Evolutionary conservation across 116 monocot species (phyloP), one percentile per base, ranked within the genome.

Genomic region (Papilionanthe hybrid): DNA sequence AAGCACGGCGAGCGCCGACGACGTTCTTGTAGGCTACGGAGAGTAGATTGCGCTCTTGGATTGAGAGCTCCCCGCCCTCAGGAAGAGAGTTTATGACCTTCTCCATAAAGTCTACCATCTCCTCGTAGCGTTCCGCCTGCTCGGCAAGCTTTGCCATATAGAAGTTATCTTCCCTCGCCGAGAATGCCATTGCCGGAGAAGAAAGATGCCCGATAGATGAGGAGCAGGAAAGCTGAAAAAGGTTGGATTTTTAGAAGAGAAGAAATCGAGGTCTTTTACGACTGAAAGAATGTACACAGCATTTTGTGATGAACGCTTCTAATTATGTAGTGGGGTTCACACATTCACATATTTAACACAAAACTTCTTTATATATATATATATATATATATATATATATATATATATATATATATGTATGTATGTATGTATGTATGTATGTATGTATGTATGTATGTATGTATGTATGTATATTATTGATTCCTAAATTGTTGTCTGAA

Each of bases 11-110:
- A 4, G 85, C 80, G n/a, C 85, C 88, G 57, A 88, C 80, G 45
- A 85, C 85, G 68, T 88, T 88, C 81, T 88, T 85, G 83, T 88
- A 88, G 53, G 83, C 88, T 15, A 88, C 88, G 58, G 83, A 85
- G 58, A 88, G 85, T 23, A 88, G 82, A 76, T 88, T 88, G 13
- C 83, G 79, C 81, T 88, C 88, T 83, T 85, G 83, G 5, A 78
- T 78, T 13, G 85, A 45, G 23, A 88, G 80, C 80, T 84, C 84
- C 42, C 47, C 84, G 12, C 75, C 79, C 2, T 20, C 75, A n/a
- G 75, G 25, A 1, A 19, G 28, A 17, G 83, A 15, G 8, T 74
- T 63, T 9, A 75, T 66, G 11, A 83, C 83, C 56, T 79, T 83
- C 75, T 83, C 83, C 83, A 79, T 83, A 50, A 83, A 83, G 49